Evolutionary conservation across 225 moss, liverwort and hornwort species (phyloP).

Genomic region (Lunularia cruciata): DNA sequence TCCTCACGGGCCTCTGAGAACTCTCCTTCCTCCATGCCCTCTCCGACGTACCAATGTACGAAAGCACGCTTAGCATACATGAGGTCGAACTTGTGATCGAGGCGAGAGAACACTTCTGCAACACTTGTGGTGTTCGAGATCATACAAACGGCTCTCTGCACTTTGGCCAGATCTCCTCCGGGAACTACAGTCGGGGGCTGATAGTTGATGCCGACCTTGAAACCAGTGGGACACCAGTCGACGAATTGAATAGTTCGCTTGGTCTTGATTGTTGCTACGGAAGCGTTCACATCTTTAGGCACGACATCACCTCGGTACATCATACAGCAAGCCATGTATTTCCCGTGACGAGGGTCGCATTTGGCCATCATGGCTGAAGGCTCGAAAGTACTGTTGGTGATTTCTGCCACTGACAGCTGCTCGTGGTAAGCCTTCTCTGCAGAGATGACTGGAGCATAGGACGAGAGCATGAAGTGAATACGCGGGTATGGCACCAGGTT

Average conservation of each 20-base stretch:
- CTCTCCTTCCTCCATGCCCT: slow-evolving; percentile 45
- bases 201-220: slow-evolving; percentile 44
- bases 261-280: slow-evolving; percentile 41
- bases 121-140: slow-evolving; percentile 38
- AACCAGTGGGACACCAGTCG: slow-evolving; percentile 45
- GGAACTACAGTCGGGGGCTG: slow-evolving; percentile 39
- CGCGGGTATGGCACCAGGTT: slow-evolving; percentile 37
- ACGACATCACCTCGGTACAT: slow-evolving; percentile 23
- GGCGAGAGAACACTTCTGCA: slow-evolving; percentile 31
- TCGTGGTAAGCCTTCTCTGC: slow-evolving; percentile 43
- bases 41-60: slow-evolving; percentile 40
- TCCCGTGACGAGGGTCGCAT: slow-evolving; percentile 37
- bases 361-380: slow-evolving; percentile 31
- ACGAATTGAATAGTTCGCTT: slow-evolving; percentile 39
- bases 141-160: slow-evolving; percentile 35
- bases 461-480: slow-evolving; percentile 38
- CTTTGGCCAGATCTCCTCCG: slow-evolving; percentile 35
- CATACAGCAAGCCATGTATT: slow-evolving; percentile 39
- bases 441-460: slow-evolving; percentile 34
- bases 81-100: slow-evolving; percentile 29
- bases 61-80: slow-evolving; percentile 34
- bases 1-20: slow-evolving; percentile 38
- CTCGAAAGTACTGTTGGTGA: slow-evolving; percentile 31
- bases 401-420: slow-evolving; percentile 30
- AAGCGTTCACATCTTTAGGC: slow-evolving; percentile 27